Conservation (phyloP, 768 basidiomycete genomes). For the Pisolithus tinctorius region DNA sequence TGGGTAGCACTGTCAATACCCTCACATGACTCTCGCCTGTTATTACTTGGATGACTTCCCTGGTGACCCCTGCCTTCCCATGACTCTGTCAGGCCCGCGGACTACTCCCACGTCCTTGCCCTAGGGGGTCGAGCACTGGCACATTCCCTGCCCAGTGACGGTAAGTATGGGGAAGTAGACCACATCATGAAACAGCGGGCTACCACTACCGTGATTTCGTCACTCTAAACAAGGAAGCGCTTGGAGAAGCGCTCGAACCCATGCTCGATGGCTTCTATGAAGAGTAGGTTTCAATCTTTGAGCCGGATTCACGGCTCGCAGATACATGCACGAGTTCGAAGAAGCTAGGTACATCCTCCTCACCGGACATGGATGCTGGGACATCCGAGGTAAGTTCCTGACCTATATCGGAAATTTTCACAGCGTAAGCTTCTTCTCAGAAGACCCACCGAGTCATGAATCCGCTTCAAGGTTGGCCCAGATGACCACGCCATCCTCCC, state of each 20-base stretch:
- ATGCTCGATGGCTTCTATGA: slow-evolving; percentile 81
- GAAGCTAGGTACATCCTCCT: slow-evolving; percentile 89
- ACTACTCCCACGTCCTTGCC: slow-evolving; percentile 38
- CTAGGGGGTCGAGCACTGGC: slow-evolving; percentile 68
- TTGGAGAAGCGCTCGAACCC: slow-evolving; percentile 78
- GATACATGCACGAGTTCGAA: slow-evolving; percentile 94
- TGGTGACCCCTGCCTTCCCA: slow-evolving; percentile 82
- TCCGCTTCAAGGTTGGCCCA: slow-evolving; percentile 65
- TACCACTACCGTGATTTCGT: slow-evolving; percentile 85
- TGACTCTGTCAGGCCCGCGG: slow-evolving; percentile 57
- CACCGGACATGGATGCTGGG: slow-evolving; percentile 86
- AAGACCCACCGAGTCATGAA: slow-evolving; percentile 68
- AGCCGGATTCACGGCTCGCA: slow-evolving; percentile 16
- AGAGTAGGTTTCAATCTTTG: slow-evolving; percentile 45
- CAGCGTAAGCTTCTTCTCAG: slow-evolving; percentile 28
- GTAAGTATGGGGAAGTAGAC: slow-evolving; percentile 47
- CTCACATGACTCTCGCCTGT: too few relatives aligned
- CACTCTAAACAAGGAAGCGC: slow-evolving; percentile 66
- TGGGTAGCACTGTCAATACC: too few relatives aligned
- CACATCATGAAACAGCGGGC: slow-evolving; percentile 56
- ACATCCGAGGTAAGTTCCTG: slow-evolving; percentile 66
- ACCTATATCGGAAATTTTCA: background rate
- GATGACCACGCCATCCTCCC: slow-evolving; percentile 87
- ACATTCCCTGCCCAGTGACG: slow-evolving; percentile 49
- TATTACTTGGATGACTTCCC: slow-evolving; percentile 61